Base-by-base conservation (phyloP, 2,329 filamentous ascomycete genomes). In the Trichoderma oligosporum region DNA sequence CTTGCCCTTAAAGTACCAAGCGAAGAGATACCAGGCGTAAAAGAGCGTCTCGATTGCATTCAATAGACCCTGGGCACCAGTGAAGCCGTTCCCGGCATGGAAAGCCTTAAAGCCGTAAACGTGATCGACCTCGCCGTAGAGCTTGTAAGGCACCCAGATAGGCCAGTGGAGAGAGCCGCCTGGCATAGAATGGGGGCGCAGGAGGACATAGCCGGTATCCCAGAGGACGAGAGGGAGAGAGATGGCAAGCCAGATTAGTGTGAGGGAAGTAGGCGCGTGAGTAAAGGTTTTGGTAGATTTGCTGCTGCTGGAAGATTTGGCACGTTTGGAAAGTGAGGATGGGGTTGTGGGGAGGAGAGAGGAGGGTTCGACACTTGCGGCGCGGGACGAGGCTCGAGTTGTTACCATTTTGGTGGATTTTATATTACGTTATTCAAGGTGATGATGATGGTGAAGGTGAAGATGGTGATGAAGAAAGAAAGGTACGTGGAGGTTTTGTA, bases 121-220 rank as follows among this genome's bases (percentile, higher is more conserved):
- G 70, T 91, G 78, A 73, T 96, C 91, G 63, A 96, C 78, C 49
- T 79, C 76, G 57, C 87, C 89, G 74, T 96, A 96, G 1, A 95
- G 82, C 66, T 81, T 83, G 74, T 96, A 96, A 0, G 89, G 90
- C 27, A 74, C 75, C 81, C 83, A 96, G 39, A 96, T 65, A 1
- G 88, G 88, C 75, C 74, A 77, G 74, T 95, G 89, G 52, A 87
- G 76, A 45, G 72, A 73, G 14, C 91, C 91, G 63, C 89, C 89
- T 0, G 86, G 83, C 88, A 96, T 94, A 57, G 85, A 88, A 71
- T 86, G 82, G 27, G 91, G 91, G 18, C 91, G 88, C 54, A 89
- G 76, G 45, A 96, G 77, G 36, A 96, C 84, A 75, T 96, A 96
- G 58, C 78, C 76, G 27, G 82, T 82, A 74, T 96, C 91, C 91